phyloP scores from a whole-genome alignment of 2,329 filamentous ascomycete genomes.

The Talaromyces sp. region DNA sequence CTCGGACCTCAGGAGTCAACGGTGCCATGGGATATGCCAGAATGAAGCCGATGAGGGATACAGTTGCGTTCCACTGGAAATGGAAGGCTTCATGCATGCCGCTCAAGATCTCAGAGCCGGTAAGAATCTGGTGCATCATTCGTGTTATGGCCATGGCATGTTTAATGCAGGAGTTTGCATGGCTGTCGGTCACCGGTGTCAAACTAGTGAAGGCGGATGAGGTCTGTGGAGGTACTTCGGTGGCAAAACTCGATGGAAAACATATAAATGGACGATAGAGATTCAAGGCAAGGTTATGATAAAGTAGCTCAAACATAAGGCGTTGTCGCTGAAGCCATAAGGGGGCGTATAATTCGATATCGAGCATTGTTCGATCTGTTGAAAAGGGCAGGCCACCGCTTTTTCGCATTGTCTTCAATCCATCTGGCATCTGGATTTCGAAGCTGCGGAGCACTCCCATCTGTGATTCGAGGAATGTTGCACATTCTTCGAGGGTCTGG shows the following conservation, averaged over 20 bases:
- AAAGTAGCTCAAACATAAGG: conserved; percentile 41
- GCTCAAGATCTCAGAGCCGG: conserved; percentile 31
- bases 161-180: conserved; percentile 29
- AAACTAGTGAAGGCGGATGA: background rate
- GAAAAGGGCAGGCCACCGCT: conserved; percentile 36
- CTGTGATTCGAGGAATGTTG: conserved; percentile 29
- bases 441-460: conserved; percentile 31
- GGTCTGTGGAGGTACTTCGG: background rate
- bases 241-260: conserved; percentile 24
- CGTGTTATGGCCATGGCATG: conserved; percentile 40
- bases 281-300: conserved; percentile 39
- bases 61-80: conserved; percentile 45
- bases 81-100: conserved; percentile 43
- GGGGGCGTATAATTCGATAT: conserved; percentile 38
- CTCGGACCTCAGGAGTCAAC: conserved; percentile 29
- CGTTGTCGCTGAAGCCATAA: conserved; percentile 45
- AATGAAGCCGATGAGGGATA: conserved; percentile 43
- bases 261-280: conserved; percentile 43
- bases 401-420: conserved; percentile 38
- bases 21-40: conserved; percentile 37
- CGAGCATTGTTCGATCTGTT: conserved; percentile 35
- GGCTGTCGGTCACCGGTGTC: conserved; percentile 26
- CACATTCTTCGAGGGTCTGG: conserved; percentile 29
- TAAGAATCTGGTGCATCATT: conserved; percentile 38
- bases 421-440: conserved; percentile 36